Percentiles rank a stretch among this genome's conserved stretches.
phyloP scores from a whole-genome alignment of 2,329 filamentous ascomycete species.

The Fusarium sp. region DNA sequence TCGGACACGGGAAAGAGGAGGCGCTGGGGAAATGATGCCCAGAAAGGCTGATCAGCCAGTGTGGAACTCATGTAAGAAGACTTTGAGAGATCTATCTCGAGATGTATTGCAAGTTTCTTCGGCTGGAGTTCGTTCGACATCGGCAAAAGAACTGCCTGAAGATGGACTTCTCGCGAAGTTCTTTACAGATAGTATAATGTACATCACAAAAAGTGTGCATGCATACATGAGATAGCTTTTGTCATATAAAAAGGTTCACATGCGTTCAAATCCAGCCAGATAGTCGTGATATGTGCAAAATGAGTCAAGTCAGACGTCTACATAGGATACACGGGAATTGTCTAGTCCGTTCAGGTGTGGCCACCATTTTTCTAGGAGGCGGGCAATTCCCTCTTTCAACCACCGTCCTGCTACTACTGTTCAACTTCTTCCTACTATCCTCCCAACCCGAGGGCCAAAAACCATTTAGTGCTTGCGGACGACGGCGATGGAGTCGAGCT shows the following conservation, averaged over 20 bases:
- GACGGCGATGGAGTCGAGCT: constrained; percentile 62
- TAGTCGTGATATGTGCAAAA: constrained; percentile 38
- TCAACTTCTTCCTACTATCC: constrained; percentile 19
- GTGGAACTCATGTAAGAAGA: constrained; percentile 30
- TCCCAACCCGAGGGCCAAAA: constrained; percentile 12
- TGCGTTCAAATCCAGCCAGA: constrained; percentile 12
- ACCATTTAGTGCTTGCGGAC: constrained; percentile 60
- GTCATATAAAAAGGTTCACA: constrained; percentile 27
- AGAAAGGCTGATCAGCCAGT: constrained; percentile 30
- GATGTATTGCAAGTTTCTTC: constrained; percentile 15
- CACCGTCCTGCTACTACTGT: constrained; percentile 32
- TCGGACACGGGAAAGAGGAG: constrained; percentile 20
- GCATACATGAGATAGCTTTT: constrained; percentile 40
- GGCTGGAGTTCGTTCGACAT: constrained; percentile 18
- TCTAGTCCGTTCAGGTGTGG: constrained; percentile 44
- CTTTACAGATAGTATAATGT: constrained; percentile 36
- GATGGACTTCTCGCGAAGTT: constrained; percentile 18
- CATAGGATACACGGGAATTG: constrained; percentile 52
- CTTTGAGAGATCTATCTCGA: constrained; percentile 9
- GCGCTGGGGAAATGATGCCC: constrained; percentile 26
- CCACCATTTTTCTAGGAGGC: constrained; percentile 38
- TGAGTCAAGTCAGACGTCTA: constrained; percentile 49
- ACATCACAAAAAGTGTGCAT: constrained; percentile 43
- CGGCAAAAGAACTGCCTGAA: constrained; percentile 27
- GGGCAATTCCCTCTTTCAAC: constrained; percentile 41